Evolutionary conservation across 2,329 filamentous ascomycete species (phyloP), one percentile per base, ranked within the genome.

Genomic region (Graphilbum ipis-grandicollis): DNA sequence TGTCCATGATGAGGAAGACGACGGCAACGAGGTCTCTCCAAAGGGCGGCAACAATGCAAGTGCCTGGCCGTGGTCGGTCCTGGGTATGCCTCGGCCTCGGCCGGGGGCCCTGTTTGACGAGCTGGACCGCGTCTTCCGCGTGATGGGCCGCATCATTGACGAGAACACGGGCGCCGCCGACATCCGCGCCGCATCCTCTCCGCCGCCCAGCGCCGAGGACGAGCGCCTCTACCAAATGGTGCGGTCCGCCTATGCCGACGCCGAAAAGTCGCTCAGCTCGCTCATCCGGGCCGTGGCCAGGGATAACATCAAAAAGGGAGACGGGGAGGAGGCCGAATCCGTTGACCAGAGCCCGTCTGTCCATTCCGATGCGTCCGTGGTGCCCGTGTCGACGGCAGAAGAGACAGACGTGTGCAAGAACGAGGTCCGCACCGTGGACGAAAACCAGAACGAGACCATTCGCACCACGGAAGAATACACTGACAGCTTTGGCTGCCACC

Each of bases 401-500:
- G n/a, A n/a, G n/a, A n/a, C n/a, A n/a, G n/a, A n/a, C n/a, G n/a
- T n/a, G n/a, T n/a, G n/a, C n/a, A n/a, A n/a, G 31, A 25, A 17
- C 36, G 15, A 23, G 14, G 21, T 23, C 21, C 31, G 32, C 34
- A 15, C 33, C 9, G 10, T 10, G 7, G 17, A 18, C 29, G 29
- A 37, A 14, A 21, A 13, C n/a, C n/a, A 17, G 19, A 28, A 17
- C 17, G 14, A 26, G 15, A 34, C 15, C 29, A 29, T 38, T 12
- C 8, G 5, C 29, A 55, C 52, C 2, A 57, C 52, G 19, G 52
- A 60, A 5, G 58, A 65, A 41, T 55, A 58, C 35, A 53, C 60
- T 5, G 62, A 66, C 44, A 44, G 48, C 8, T 55, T 54, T 35
- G 63, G 62, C 23, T 59, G 62, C 42, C 44, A 55, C 12, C 60